A percentile compares a stretch with the other conserved stretches of the same genome.
Conservation (phyloP, 2,329 filamentous ascomycete genomes). For the Penicillium sp. region DNA sequence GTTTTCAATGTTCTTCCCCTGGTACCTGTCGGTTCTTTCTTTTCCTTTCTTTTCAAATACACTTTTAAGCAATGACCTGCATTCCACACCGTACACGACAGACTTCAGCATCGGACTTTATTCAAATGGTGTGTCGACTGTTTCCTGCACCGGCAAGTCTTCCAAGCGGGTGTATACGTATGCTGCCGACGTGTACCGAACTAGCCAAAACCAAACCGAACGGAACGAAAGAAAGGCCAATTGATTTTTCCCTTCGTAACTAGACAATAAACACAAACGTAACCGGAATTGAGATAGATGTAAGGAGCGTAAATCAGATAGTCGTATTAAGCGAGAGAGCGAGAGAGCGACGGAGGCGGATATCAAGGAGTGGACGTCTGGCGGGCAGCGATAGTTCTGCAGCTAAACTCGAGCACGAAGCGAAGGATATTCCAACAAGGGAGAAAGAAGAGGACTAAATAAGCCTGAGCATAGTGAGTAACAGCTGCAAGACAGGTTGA, state of each 20-base stretch:
- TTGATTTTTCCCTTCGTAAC: neutral
- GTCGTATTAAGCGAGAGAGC: neutral
- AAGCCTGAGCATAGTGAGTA: neutral
- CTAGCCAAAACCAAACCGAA: neutral
- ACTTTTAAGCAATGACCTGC: slow-evolving; percentile 4
- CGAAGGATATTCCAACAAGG: slow-evolving; percentile 5
- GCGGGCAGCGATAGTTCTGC: slow-evolving; percentile 2
- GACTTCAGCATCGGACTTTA: neutral
- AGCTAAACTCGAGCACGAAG: slow-evolving; percentile 3
- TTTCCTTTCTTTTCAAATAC: neutral
- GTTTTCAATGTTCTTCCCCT: neutral
- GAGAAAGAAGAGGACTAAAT: neutral
- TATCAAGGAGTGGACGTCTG: slow-evolving; percentile 4
- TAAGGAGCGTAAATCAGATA: neutral
- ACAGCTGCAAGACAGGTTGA: neutral
- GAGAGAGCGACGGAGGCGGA: neutral
- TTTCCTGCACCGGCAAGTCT: neutral
- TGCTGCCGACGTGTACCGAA: neutral
- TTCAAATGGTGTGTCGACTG: neutral
- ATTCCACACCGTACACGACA: slow-evolving; percentile 1
- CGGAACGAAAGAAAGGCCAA: neutral
- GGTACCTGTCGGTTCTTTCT: neutral
- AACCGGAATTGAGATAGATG: neutral
- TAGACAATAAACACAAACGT: neutral
- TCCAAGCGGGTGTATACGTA: neutral